Evolutionary conservation across 208 protist species (phyloP).

Genomic region (Leishmania turanica): DNA sequence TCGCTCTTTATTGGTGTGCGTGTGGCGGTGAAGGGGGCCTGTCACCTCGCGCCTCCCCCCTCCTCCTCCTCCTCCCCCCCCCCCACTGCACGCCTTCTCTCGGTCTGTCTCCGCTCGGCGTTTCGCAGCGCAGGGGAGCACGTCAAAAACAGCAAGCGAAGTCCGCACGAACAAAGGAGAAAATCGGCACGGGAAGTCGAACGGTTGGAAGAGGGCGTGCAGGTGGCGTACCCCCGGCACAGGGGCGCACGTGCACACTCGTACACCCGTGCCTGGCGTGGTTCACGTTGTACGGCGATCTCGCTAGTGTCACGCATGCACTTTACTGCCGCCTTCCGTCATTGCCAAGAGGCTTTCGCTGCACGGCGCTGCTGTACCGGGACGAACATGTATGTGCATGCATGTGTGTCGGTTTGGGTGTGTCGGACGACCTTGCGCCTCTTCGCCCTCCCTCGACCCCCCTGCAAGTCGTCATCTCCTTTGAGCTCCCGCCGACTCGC

Average conservation of each 20-base stretch:
- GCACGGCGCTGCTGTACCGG: not conserved
- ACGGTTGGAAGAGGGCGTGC: not conserved
- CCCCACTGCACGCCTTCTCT: not conserved
- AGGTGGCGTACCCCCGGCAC: not conserved
- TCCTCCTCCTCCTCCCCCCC: no score
- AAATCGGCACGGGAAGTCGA: not conserved
- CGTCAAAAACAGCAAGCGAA: not conserved
- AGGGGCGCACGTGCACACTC: not conserved
- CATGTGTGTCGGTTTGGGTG: no score
- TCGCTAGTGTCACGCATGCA: not conserved
- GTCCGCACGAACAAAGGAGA: not conserved
- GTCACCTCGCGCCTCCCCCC: not conserved
- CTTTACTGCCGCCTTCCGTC: not conserved
- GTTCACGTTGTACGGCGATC: not conserved
- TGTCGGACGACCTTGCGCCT: not conserved
- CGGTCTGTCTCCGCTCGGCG: not conserved
- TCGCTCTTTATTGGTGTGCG: not conserved
- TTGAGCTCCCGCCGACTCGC: no score
- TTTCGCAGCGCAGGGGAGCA: not conserved
- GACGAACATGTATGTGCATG: not conserved
- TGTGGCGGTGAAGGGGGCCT: not conserved
- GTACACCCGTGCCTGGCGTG: not conserved
- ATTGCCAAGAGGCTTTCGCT: not conserved
- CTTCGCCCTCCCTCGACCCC: not conserved
- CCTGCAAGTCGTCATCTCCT: not conserved